Percentiles rank a stretch among this genome's conserved stretches.
Conservation (phyloP, 768 basidiomycete genomes). For the Kwoniella sp. region DNA sequence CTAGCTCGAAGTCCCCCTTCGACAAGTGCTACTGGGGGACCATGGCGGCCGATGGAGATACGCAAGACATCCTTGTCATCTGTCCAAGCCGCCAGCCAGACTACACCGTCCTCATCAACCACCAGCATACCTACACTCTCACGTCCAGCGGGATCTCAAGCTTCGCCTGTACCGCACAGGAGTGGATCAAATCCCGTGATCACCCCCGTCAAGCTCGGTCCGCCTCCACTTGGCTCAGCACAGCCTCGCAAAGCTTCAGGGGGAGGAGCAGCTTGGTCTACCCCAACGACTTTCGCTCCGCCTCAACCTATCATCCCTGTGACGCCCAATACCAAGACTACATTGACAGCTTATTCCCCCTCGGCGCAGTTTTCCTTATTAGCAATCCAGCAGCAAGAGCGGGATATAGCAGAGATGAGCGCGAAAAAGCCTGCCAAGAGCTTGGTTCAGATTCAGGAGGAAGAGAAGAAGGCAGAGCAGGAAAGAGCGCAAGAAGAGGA, state of each 20-base stretch:
- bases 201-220: slow-evolving; percentile 29
- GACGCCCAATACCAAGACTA: slow-evolving; percentile 55
- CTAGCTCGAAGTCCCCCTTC: slow-evolving; percentile 19
- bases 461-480: slow-evolving; percentile 60
- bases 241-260: slow-evolving; percentile 25
- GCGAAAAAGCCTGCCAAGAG: slow-evolving; percentile 62
- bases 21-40: slow-evolving; percentile 5
- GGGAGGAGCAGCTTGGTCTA: slow-evolving; percentile 65
- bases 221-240: not conserved
- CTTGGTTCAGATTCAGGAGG: slow-evolving; percentile 80
- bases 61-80: slow-evolving; percentile 33
- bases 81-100: slow-evolving; percentile 37
- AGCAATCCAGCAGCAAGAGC: slow-evolving; percentile 81
- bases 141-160: slow-evolving; percentile 19
- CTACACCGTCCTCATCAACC: slow-evolving; percentile 9
- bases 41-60: slow-evolving; percentile 36
- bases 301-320: slow-evolving; percentile 26
- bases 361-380: slow-evolving; percentile 65
- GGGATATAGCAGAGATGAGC: slow-evolving; percentile 60
- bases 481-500: slow-evolving; percentile 65
- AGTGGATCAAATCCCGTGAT: slow-evolving; percentile 29
- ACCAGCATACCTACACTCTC: not conserved
- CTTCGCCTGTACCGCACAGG: slow-evolving; percentile 35
- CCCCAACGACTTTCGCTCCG: slow-evolving; percentile 36
- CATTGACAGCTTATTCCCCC: slow-evolving; percentile 44